Conservation (phyloP, 441 rosid genomes). For the Erodium moschatum region DNA sequence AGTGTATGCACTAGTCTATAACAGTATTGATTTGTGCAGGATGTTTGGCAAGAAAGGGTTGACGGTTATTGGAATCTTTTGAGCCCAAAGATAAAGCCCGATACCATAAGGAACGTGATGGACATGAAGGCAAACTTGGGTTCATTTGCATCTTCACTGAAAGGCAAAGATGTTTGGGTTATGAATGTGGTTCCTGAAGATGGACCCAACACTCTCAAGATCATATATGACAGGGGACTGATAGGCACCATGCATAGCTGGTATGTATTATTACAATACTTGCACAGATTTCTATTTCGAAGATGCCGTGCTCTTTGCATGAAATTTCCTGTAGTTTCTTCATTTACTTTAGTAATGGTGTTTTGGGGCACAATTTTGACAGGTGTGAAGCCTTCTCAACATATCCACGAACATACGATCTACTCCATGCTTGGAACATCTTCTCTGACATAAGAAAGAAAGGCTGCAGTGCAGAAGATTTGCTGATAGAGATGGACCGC, state of each 20-base stretch:
- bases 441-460: conserved; percentile 70
- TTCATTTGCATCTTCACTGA: conserved; percentile 88
- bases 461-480: conserved; percentile 77
- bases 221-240: conserved; percentile 87
- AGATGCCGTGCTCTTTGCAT: no score
- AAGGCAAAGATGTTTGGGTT: conserved; percentile 82
- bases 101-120: conserved; percentile 78
- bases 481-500: conserved; percentile 86
- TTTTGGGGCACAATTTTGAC: conserved; percentile 8
- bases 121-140: conserved; percentile 96
- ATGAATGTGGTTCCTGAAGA: conserved; percentile 89
- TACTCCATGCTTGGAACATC: conserved; percentile 82
- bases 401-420: conserved; percentile 87
- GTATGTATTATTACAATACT: conserved; percentile 28
- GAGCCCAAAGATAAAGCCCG: conserved; percentile 55
- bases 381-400: conserved; percentile 97
- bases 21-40: conserved; percentile 33
- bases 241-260: conserved; percentile 81
- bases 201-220: conserved; percentile 77
- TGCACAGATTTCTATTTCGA: background rate
- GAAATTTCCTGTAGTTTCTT: no score
- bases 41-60: conserved; percentile 65
- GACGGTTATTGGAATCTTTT: conserved; percentile 73
- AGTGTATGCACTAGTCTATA: background rate
- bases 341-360: background rate